Evolutionary conservation across 345 rosid species (phyloP).

Genomic region (Dipteronia sinensis): DNA sequence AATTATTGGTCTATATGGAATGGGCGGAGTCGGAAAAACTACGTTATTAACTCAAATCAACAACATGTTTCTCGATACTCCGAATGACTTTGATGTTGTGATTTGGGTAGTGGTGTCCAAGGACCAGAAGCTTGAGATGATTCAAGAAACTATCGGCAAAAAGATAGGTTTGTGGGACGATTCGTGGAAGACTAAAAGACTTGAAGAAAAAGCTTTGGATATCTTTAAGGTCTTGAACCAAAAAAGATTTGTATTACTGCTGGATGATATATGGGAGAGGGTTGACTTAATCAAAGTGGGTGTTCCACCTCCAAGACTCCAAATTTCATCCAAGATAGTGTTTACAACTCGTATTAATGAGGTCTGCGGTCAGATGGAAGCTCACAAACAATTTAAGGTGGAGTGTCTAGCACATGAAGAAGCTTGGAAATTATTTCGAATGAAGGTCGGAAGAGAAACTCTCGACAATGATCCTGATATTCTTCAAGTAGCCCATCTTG

Average conservation of each 20-base stretch:
- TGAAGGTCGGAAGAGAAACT: background rate
- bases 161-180: background rate
- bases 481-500: background rate
- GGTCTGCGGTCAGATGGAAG: slow-evolving; percentile 16
- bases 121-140: background rate
- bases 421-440: slow-evolving; percentile 10
- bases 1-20: too few species aligned
- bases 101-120: background rate
- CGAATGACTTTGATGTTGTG: background rate
- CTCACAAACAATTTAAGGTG: background rate
- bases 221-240: background rate
- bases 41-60: background rate
- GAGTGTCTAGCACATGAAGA: background rate
- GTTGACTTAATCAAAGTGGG: background rate
- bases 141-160: background rate
- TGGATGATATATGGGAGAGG: slow-evolving; percentile 22
- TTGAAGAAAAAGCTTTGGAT: background rate
- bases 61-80: background rate
- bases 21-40: too few species aligned
- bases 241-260: background rate
- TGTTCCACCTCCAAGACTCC: background rate
- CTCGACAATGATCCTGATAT: background rate
- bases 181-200: background rate
- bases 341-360: slow-evolving; percentile 10
- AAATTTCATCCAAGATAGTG: slow-evolving; percentile 10